Evolutionary conservation across 192 early-diverging fungal genomes (phyloP), one percentile per base, ranked within the genome.

Genomic region (Linnemannia schmuckeri): DNA sequence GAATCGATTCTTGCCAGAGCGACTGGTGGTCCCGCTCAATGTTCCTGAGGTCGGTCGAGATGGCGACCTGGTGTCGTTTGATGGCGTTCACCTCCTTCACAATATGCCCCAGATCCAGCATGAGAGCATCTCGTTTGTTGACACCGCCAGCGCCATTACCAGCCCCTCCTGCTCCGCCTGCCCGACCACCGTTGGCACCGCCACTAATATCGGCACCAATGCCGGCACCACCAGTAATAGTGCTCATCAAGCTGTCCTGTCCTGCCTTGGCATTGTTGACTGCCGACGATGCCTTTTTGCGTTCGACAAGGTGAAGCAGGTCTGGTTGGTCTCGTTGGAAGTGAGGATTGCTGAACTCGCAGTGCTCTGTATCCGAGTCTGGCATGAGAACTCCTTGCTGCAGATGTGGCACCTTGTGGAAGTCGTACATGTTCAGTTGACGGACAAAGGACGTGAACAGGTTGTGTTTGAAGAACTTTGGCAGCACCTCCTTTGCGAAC

Each of bases 381-480:
- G 95, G 88, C 41, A 94, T 92, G 46, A 98, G 90, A 3, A 96
- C 96, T 40, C 98, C 98, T 75, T 97, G 96, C 75, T 97, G 95
- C 35, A 98, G 87, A 85, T 98, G 96, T 30, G 97, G 97, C n/a
- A 98, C 93, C 79, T 99, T 99, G 87, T 97, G 97, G 78, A 99
- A 99, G 33, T 96, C 98, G 83, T 99, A 98, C 95, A 97, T 94
- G 81, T 98, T 98, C n/a, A 97, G 89, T 83, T 98, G 97, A 33
- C 97, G 94, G 15, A 97, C 97, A 93, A 97, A 98, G 54, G 93
- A 94, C 35, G 95, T 91, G 87, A 97, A 97, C 63, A 97, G 97
- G 88, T 94, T 95, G 92, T 98, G 97, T 87, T 98, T 98, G 82
- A 97, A 98, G 81, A 95, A 96, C n/a, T 89, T 90, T 30, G 97